Evolutionary conservation across 2,329 filamentous ascomycete genomes (phyloP).

Genomic region (Sclerotiophoma versabilis): DNA sequence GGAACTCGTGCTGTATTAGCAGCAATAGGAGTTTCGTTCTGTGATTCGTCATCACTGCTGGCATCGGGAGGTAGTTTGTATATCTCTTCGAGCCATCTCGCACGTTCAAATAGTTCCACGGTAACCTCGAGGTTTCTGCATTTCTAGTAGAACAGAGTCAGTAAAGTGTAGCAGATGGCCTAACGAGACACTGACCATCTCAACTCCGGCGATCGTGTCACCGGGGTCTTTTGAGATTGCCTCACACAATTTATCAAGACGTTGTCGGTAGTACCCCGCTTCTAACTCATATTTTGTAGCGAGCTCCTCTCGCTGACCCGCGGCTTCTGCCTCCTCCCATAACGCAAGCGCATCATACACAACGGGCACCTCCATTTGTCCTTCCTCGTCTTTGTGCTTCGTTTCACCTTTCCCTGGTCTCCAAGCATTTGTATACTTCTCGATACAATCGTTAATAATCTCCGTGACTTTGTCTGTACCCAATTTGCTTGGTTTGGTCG

Average conservation of each 20-base stretch:
- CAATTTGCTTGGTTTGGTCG: conserved; percentile 12
- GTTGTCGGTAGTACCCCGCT: conserved; percentile 20
- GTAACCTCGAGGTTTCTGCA: conserved; percentile 69
- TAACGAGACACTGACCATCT: neutral
- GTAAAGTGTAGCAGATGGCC: neutral
- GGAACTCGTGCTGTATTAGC: neutral
- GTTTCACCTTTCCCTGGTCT: conserved; percentile 23
- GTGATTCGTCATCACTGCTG: conserved; percentile 3
- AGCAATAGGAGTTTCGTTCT: neutral
- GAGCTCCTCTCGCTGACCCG: conserved; percentile 19
- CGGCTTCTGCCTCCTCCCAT: conserved; percentile 32
- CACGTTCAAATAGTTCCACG: conserved; percentile 66
- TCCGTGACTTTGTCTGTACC: conserved; percentile 21
- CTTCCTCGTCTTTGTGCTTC: neutral
- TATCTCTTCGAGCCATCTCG: conserved; percentile 52
- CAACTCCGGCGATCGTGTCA: conserved; percentile 48
- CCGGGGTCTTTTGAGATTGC: conserved; percentile 54
- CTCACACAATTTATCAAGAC: conserved; percentile 29
- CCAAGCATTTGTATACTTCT: conserved; percentile 28
- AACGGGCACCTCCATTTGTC: conserved; percentile 8
- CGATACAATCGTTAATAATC: conserved; percentile 41
- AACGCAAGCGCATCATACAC: conserved; percentile 24
- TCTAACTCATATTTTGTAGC: conserved; percentile 21
- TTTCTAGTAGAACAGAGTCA: conserved; percentile 58
- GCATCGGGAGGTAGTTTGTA: conserved; percentile 15